A percentile compares a stretch with the other conserved stretches of the same genome.
phyloP scores from a whole-genome alignment of 352 stramenopile species.

The Pythium insidiosum region DNA sequence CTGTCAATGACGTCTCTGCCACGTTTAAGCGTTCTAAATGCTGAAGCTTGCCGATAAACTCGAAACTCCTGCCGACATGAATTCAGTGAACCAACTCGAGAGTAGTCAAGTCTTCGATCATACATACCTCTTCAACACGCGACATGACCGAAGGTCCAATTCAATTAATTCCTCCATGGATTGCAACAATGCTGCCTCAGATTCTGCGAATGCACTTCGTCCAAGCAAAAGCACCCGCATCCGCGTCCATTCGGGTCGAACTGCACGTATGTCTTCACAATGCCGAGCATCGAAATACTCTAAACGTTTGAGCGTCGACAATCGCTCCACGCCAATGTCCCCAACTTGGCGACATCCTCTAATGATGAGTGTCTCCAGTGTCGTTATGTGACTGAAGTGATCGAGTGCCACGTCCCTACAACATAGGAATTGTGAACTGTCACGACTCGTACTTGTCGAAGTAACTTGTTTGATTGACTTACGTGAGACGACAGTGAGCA shows the following conservation, averaged over 20 bases:
- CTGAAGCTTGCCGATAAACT: slow-evolving; percentile 55
- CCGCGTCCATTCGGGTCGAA: slow-evolving; percentile 42
- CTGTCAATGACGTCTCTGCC: slow-evolving; percentile 48
- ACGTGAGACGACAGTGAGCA: slow-evolving; percentile 33
- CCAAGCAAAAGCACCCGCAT: slow-evolving; percentile 50
- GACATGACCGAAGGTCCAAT: slow-evolving; percentile 57
- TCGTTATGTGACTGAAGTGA: slow-evolving; percentile 12
- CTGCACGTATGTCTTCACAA: slow-evolving; percentile 42
- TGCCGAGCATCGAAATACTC: slow-evolving; percentile 67
- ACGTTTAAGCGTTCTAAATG: slow-evolving; percentile 49
- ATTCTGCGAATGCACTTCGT: slow-evolving; percentile 52
- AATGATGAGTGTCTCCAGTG: slow-evolving; percentile 12
- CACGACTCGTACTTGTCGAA: not conserved
- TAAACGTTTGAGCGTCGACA: slow-evolving; percentile 27
- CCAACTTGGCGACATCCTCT: slow-evolving; percentile 42
- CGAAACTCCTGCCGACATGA: slow-evolving; percentile 30
- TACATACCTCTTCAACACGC: slow-evolving; percentile 58
- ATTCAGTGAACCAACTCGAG: no score
- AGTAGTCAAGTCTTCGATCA: no score
- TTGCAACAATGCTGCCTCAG: slow-evolving; percentile 47
- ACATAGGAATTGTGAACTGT: not conserved
- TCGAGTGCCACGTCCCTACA: slow-evolving; percentile 16
- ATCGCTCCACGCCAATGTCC: slow-evolving; percentile 32
- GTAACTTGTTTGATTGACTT: not conserved
- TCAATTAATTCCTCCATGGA: slow-evolving; percentile 42